Percentiles rank a stretch among this genome's conserved stretches.
Conservation (phyloP, 140 eudicot species). For the Anethum foeniculum region DNA sequence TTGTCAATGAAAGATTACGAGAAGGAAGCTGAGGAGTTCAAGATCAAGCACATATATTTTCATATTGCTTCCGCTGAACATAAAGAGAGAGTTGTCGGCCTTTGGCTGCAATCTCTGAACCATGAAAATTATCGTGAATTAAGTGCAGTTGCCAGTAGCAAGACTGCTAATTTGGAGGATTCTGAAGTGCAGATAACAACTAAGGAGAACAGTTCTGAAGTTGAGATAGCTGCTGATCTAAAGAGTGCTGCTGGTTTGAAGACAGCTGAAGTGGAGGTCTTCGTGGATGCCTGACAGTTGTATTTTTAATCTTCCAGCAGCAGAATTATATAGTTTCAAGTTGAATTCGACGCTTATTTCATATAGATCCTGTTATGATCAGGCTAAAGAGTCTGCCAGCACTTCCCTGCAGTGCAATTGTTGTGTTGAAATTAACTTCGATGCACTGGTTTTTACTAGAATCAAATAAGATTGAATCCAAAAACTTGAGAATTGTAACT, state of each 20-base stretch:
- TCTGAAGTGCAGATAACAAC: slow-evolving; percentile 15
- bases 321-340: neutral
- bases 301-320: neutral
- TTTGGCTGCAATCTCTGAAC: slow-evolving; percentile 87
- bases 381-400: neutral
- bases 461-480: neutral
- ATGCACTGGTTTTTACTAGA: neutral
- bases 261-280: neutral
- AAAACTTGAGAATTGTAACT: neutral
- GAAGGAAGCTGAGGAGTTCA: slow-evolving; percentile 74
- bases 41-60: slow-evolving; percentile 63
- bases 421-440: no score
- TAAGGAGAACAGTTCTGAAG: neutral
- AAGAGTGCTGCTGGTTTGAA: neutral
- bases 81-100: slow-evolving; percentile 72
- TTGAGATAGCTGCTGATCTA: neutral
- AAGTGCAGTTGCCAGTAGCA: slow-evolving; percentile 15
- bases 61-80: slow-evolving; percentile 84
- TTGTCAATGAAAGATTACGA: slow-evolving; percentile 76
- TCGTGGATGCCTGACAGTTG: neutral
- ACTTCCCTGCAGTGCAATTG: neutral
- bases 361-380: neutral
- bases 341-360: neutral
- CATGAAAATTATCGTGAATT: slow-evolving; percentile 75
- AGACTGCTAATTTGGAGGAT: neutral